These are phyloP conservation scores for Colletotrichum sp. DNA, from an alignment of 2,329 filamentous ascomycete species.

Conservation along the genomic window DNA sequence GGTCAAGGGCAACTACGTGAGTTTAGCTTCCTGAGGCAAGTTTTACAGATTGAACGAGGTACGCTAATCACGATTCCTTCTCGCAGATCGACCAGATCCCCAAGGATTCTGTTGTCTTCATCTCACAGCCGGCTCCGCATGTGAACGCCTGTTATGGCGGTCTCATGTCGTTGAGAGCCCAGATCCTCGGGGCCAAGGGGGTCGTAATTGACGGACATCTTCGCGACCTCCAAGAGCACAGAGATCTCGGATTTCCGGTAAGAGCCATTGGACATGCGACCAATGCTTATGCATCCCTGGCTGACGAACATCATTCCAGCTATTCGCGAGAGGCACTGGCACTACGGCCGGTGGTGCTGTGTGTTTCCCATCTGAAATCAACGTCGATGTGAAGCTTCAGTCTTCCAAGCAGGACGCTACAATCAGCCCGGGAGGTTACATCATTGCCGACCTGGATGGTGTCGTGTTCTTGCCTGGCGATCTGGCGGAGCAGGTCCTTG, in stretches of 20 bases:
- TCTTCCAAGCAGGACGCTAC: neutral
- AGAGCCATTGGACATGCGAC: neutral
- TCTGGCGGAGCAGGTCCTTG: neutral
- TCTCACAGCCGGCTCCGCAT: neutral
- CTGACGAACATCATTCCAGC: neutral
- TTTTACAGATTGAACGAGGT: neutral
- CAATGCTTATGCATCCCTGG: neutral
- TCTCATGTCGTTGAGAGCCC: neutral
- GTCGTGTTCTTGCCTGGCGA: neutral
- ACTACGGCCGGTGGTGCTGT: neutral
- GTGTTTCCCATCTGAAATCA: neutral
- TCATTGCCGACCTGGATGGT: neutral
- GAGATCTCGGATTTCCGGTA: neutral
- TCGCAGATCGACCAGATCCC: neutral
- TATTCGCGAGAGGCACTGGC: neutral
- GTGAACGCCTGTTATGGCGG: neutral
- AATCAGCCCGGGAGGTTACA: neutral
- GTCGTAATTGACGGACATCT: neutral
- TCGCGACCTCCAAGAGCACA: neutral
- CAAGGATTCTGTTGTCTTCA: neutral
- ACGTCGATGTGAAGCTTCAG: neutral
- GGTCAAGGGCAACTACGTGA: conserved; percentile 50
- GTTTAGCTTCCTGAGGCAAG: conserved; percentile 3
- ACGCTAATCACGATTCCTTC: neutral
- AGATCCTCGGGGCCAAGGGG: neutral